These are phyloP conservation scores for Penicillium silybi DNA, from an alignment of 495 filamentous ascomycete genomes.

Conservation along the genomic window DNA sequence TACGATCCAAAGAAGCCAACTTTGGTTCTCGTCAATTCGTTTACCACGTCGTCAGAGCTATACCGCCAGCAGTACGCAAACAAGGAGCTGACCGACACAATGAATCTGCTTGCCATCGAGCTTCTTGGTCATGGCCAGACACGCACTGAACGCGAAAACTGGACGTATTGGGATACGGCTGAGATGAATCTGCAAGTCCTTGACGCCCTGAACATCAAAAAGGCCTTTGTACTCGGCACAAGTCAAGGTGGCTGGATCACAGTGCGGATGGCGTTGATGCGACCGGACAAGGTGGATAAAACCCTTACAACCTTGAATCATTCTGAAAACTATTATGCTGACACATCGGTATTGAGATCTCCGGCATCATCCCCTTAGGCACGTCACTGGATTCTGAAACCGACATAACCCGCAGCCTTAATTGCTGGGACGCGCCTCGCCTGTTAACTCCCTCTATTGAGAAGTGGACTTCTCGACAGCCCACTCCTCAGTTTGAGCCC, in stretches of 20 bases:
- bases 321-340: background rate
- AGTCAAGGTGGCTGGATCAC: conserved; percentile 63
- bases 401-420: conserved; percentile 42
- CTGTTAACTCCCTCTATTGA: conserved; percentile 41
- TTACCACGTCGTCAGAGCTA: conserved; percentile 30
- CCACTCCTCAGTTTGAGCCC: conserved; percentile 51
- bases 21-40: conserved; percentile 34
- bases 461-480: conserved; percentile 39
- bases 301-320: background rate
- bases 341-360: conserved; percentile 33
- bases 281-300: conserved; percentile 48
- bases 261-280: conserved; percentile 54
- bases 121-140: conserved; percentile 51
- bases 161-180: conserved; percentile 52
- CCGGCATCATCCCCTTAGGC: conserved; percentile 56
- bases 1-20: conserved; percentile 39
- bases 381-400: conserved; percentile 62
- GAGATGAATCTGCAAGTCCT: conserved; percentile 49
- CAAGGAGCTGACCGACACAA: conserved; percentile 17
- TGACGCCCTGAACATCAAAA: conserved; percentile 49
- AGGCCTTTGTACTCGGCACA: conserved; percentile 56
- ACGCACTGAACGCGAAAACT: conserved; percentile 35
- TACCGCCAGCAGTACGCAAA: conserved; percentile 28
- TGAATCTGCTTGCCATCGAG: conserved; percentile 51
- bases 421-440: conserved; percentile 54